A percentile compares a stretch with the other conserved stretches of the same genome.
phyloP scores from a whole-genome alignment of 352 stramenopile species.

The Globisporangium takayamanum region DNA sequence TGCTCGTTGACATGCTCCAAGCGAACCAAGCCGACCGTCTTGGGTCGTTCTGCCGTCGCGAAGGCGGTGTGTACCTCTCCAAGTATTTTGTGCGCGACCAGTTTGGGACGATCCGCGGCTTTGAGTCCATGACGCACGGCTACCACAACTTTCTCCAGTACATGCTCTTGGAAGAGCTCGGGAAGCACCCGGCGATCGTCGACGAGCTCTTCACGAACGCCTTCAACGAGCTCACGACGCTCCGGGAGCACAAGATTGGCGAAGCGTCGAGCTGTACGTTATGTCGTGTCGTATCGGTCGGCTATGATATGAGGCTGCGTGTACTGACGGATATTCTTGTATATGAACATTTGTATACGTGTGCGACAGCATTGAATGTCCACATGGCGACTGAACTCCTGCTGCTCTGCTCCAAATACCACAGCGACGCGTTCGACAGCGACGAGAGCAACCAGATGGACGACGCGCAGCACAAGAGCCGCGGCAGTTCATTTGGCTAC shows the following conservation, averaged over 20 bases:
- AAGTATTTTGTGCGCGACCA: slow-evolving; percentile 89
- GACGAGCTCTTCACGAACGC: slow-evolving; percentile 67
- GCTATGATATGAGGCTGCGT: not conserved
- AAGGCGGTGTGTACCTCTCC: slow-evolving; percentile 76
- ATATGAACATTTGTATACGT: not conserved
- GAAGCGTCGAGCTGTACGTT: slow-evolving; percentile 49
- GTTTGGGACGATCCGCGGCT: slow-evolving; percentile 84
- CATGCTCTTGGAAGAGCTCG: slow-evolving; percentile 81
- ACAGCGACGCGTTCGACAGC: slow-evolving; percentile 32
- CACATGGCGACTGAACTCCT: slow-evolving; percentile 71
- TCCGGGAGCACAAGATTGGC: slow-evolving; percentile 31
- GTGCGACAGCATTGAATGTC: slow-evolving; percentile 43
- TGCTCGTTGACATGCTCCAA: slow-evolving; percentile 84
- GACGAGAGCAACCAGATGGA: slow-evolving; percentile 23
- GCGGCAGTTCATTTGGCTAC: slow-evolving; percentile 38
- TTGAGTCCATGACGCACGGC: slow-evolving; percentile 84
- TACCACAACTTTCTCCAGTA: slow-evolving; percentile 89
- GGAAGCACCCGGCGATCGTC: slow-evolving; percentile 64
- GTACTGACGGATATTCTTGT: not conserved
- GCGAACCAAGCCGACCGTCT: slow-evolving; percentile 82
- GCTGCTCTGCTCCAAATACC: slow-evolving; percentile 52
- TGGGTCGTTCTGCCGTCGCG: slow-evolving; percentile 72
- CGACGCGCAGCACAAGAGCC: slow-evolving; percentile 22
- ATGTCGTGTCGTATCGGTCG: not conserved
- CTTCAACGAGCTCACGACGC: slow-evolving; percentile 49